These are phyloP conservation scores for Stevia rebaudiana DNA, from an alignment of 140 eudicot genomes.

Conservation along the genomic window DNA sequence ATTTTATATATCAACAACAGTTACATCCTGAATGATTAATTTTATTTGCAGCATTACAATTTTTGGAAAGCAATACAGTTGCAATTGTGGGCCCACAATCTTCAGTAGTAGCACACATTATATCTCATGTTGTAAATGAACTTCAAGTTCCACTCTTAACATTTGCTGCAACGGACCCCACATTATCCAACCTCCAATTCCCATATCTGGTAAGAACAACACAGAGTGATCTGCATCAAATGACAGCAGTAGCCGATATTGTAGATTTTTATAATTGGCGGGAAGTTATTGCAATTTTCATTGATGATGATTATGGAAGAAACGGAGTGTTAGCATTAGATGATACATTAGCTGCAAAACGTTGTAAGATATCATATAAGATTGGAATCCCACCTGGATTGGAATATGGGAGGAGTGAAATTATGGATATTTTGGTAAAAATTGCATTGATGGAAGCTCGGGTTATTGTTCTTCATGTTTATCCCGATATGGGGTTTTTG, in stretches of 20 bases:
- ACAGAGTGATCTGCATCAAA: conserved; percentile 78
- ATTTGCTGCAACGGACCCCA: conserved; percentile 93
- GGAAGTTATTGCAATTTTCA: conserved; percentile 60
- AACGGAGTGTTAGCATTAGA: conserved; percentile 79
- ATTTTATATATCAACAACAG: neutral
- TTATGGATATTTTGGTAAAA: conserved; percentile 80
- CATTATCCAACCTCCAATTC: conserved; percentile 67
- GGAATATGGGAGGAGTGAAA: conserved; percentile 44
- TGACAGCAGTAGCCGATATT: conserved; percentile 73
- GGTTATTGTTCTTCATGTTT: conserved; percentile 69
- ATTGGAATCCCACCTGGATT: conserved; percentile 63
- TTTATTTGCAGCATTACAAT: conserved; percentile 63
- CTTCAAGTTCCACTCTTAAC: conserved; percentile 85
- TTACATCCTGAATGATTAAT: neutral
- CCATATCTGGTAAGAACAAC: conserved; percentile 79
- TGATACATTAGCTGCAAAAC: conserved; percentile 76
- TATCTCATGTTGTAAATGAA: conserved; percentile 63
- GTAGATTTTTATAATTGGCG: conserved; percentile 69
- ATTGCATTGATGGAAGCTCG: conserved; percentile 79
- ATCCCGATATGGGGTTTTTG: conserved; percentile 58
- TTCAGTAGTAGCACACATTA: conserved; percentile 76
- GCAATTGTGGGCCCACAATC: conserved; percentile 95
- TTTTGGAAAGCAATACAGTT: conserved; percentile 68
- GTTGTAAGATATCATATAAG: conserved; percentile 63
- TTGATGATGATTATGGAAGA: conserved; percentile 95